Evolutionary conservation across 805 yeast genomes (phyloP).

Genomic region (Yamadazyma akitaensis): DNA sequence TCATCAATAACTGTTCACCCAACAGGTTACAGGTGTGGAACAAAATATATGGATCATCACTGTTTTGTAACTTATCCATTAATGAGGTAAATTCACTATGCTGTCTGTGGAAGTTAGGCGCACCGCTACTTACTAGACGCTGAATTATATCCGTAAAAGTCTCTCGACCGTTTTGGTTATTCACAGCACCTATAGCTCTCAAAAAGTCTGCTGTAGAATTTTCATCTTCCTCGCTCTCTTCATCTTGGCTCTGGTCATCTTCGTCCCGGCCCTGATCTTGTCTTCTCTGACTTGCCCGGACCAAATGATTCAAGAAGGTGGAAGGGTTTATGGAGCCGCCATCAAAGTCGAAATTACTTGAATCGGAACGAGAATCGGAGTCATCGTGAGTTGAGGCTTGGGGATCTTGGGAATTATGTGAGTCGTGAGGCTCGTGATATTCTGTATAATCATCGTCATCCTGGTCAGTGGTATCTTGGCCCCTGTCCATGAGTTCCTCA

Average conservation of each 20-base stretch:
- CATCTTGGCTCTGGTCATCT: conserved; percentile 16
- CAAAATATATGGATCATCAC: conserved; percentile 58
- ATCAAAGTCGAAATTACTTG: background rate
- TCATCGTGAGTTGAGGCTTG: background rate
- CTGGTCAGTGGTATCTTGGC: conserved; percentile 10
- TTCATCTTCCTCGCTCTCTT: conserved; percentile 11
- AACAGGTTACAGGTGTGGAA: conserved; percentile 65
- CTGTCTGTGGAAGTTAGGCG: conserved; percentile 17
- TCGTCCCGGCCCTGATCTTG: conserved; percentile 13
- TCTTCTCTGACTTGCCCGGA: background rate
- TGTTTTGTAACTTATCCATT: conserved; percentile 35
- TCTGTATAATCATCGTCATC: conserved; percentile 16
- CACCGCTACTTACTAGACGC: conserved; percentile 30
- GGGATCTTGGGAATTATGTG: background rate
- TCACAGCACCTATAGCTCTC: conserved; percentile 23
- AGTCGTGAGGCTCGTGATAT: conserved; percentile 12
- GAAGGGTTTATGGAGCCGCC: background rate
- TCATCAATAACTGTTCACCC: conserved; percentile 63
- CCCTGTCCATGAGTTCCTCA: background rate
- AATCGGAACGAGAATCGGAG: background rate
- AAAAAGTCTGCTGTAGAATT: conserved; percentile 24
- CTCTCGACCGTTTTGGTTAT: conserved; percentile 1
- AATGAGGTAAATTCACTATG: conserved; percentile 31
- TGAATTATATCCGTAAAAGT: conserved; percentile 32
- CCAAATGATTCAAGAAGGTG: background rate